These are phyloP conservation scores for Ogataea wickerhamii DNA, from an alignment of 805 yeast species.

Conservation along the genomic window DNA sequence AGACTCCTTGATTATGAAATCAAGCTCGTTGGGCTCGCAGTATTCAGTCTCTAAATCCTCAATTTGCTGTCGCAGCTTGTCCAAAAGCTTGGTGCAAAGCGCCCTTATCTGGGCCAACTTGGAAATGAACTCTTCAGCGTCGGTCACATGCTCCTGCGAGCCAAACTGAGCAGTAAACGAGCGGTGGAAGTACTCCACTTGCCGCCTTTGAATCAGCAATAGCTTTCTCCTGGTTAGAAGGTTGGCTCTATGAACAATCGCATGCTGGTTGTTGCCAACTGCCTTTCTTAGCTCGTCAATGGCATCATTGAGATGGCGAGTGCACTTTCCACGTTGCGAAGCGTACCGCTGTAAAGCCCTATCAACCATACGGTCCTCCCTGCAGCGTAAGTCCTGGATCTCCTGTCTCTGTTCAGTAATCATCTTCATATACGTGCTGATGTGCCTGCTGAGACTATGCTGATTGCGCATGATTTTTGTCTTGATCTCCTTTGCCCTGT, in stretches of 20 bases:
- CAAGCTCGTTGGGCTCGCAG: conserved; percentile 47
- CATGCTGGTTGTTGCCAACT: conserved; percentile 41
- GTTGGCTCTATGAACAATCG: conserved; percentile 40
- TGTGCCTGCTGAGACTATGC: conserved; percentile 75
- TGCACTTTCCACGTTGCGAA: conserved; percentile 36
- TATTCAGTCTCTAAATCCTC: conserved; percentile 49
- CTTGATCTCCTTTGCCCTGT: conserved; percentile 86
- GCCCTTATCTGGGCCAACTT: conserved; percentile 17
- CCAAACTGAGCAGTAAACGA: conserved; percentile 33
- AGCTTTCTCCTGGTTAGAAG: conserved; percentile 44
- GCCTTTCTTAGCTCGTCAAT: conserved; percentile 40
- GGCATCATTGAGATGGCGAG: conserved; percentile 38
- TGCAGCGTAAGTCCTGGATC: conserved; percentile 59
- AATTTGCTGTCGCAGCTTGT: conserved; percentile 43
- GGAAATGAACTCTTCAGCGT: conserved; percentile 16
- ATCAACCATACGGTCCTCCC: conserved; percentile 46
- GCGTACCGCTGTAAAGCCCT: conserved; percentile 35
- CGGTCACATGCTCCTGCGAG: conserved; percentile 7
- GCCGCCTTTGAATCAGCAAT: conserved; percentile 21
- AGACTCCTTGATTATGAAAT: conserved; percentile 45
- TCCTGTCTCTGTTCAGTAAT: conserved; percentile 76
- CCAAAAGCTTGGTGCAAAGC: conserved; percentile 21
- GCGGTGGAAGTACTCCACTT: conserved; percentile 32
- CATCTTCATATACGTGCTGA: conserved; percentile 79
- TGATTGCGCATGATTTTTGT: conserved; percentile 74